These are phyloP conservation scores for Oryza glumipatula DNA, from an alignment of 176 grass and related monocot species.

Conservation along the genomic window DNA sequence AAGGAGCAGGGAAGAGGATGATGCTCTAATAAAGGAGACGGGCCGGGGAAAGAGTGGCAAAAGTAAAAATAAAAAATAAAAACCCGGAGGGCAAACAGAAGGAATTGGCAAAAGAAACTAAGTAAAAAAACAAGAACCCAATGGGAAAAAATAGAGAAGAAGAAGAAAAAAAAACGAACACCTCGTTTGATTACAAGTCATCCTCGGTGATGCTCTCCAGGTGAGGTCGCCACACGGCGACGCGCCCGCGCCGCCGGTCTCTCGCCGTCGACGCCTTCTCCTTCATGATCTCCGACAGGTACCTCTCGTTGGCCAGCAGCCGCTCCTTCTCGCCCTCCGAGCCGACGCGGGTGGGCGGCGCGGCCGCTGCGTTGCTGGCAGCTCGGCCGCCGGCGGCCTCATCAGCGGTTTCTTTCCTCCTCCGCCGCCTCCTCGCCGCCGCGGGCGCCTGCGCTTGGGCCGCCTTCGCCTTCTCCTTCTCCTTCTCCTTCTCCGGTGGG, in stretches of 20 bases:
- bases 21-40: slow-evolving; percentile 58
- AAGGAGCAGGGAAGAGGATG: slow-evolving; percentile 55
- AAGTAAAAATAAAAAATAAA: slow-evolving; percentile 2
- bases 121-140: background rate
- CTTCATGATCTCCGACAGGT: slow-evolving; percentile 88
- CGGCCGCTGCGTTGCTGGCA: background rate
- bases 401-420: slow-evolving; percentile 48
- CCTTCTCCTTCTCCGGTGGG: slow-evolving; percentile 24
- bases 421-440: slow-evolving; percentile 54
- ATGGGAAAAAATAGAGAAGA: slow-evolving; percentile 30
- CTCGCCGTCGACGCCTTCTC: slow-evolving; percentile 72
- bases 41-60: slow-evolving; percentile 39
- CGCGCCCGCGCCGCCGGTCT: slow-evolving; percentile 72
- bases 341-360: background rate
- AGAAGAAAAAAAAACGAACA: background rate
- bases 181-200: slow-evolving; percentile 80
- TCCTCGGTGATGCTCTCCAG: slow-evolving; percentile 97
- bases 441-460: slow-evolving; percentile 9
- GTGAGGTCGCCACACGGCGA: slow-evolving; percentile 92
- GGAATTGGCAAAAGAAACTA: slow-evolving; percentile 57
- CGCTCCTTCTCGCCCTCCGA: slow-evolving; percentile 65
- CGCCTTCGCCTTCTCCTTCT: background rate
- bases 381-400: background rate
- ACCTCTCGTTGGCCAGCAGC: slow-evolving; percentile 80
- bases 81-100: slow-evolving; percentile 41